These are phyloP conservation scores for Zea luxurians DNA, from an alignment of 176 grass and related monocot genomes.

Conservation along the genomic window DNA sequence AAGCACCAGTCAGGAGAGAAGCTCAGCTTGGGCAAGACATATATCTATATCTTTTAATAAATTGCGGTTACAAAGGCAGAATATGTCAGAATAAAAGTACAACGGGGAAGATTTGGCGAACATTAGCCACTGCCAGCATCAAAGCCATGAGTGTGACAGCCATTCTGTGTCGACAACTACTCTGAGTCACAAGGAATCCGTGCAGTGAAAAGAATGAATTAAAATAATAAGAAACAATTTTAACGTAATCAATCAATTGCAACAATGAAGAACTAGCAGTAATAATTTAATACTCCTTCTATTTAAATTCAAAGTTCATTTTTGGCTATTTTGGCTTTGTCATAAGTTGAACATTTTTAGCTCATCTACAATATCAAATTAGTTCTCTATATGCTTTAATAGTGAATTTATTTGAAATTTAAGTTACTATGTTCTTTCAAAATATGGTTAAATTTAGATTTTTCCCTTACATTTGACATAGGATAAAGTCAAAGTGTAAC, in stretches of 20 bases:
- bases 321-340: too few species aligned
- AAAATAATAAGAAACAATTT: background rate
- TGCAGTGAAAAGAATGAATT: background rate
- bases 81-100: conserved; percentile 2
- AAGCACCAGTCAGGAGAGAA: conserved; percentile 2
- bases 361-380: too few species aligned
- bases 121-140: conserved; percentile 24
- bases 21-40: conserved; percentile 31
- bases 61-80: background rate
- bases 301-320: too few species aligned
- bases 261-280: background rate
- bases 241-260: background rate
- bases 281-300: background rate
- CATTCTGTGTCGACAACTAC: conserved; percentile 11
- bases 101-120: conserved; percentile 12
- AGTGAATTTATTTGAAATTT: too few species aligned
- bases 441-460: too few species aligned
- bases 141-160: background rate
- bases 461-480: too few species aligned
- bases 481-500: too few species aligned
- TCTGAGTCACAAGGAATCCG: too few species aligned
- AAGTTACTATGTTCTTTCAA: too few species aligned
- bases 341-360: too few species aligned
- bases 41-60: background rate
- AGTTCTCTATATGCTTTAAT: too few species aligned